These are phyloP conservation scores for Bipolaris gigantea DNA, from an alignment of 2,329 filamentous ascomycete genomes.

Conservation along the genomic window DNA sequence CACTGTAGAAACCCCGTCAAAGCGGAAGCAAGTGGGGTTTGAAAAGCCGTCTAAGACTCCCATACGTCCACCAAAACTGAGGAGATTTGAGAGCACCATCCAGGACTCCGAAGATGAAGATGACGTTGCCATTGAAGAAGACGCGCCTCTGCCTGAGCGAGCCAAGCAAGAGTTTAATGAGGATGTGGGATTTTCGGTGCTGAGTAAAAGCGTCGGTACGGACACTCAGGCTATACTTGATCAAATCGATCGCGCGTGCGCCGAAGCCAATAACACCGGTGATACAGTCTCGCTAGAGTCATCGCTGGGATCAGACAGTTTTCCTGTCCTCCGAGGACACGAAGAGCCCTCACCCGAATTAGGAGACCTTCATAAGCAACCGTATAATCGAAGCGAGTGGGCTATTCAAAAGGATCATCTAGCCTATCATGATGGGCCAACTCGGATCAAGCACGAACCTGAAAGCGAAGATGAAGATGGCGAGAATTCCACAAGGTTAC, in stretches of 20 bases:
- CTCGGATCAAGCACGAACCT: constrained; percentile 4
- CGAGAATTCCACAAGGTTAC: not conserved
- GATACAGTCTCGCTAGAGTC: not conserved
- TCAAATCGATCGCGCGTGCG: constrained; percentile 33
- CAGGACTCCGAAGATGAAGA: constrained; percentile 42
- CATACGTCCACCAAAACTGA: constrained; percentile 19
- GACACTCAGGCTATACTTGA: constrained; percentile 34
- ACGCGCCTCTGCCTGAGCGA: constrained; percentile 2
- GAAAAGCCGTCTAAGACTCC: constrained; percentile 14
- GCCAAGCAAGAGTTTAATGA: constrained; percentile 8
- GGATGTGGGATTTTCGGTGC: not conserved
- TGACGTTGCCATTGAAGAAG: constrained; percentile 26
- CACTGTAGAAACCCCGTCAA: constrained; percentile 32
- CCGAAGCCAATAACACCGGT: constrained; percentile 12
- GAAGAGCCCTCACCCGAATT: constrained; percentile 24
- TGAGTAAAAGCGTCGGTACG: constrained; percentile 17
- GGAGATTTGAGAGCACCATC: constrained; percentile 35
- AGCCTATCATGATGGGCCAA: not conserved
- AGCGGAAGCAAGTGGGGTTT: constrained; percentile 36
- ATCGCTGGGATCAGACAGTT: constrained; percentile 14
- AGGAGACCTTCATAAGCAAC: constrained; percentile 13
- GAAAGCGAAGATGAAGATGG: constrained; percentile 5
- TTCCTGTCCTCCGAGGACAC: not conserved
- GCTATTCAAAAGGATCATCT: not conserved
- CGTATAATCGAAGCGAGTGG: not conserved